Evolutionary conservation across 2,329 filamentous ascomycete species (phyloP).

Genomic region (Sclerotinia trifoliorum): DNA sequence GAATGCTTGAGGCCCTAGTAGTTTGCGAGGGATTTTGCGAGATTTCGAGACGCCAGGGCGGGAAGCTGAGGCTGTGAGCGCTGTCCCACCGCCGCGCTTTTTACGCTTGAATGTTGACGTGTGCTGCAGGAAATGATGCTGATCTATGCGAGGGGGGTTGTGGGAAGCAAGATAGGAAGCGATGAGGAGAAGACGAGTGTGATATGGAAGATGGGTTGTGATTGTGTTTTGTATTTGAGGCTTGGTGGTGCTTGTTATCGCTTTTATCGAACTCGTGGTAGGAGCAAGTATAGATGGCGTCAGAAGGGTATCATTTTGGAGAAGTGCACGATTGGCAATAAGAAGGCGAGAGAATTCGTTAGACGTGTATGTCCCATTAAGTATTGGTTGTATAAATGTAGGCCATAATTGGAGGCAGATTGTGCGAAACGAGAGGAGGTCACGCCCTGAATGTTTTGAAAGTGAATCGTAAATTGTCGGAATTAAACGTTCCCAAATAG

Average conservation of each 20-base stretch:
- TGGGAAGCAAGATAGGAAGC: constrained; percentile 80
- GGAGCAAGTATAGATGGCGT: constrained; percentile 59
- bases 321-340: constrained; percentile 64
- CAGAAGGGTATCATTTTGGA: constrained; percentile 70
- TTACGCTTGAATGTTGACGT: constrained; percentile 39
- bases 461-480: constrained; percentile 85
- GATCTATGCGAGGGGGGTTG: constrained; percentile 72
- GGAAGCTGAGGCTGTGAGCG: constrained; percentile 37
- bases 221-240: constrained; percentile 44
- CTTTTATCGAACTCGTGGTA: constrained; percentile 25
- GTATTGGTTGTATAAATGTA: constrained; percentile 75
- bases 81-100: constrained; percentile 47
- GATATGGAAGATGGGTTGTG: constrained; percentile 61
- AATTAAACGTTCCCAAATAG: constrained; percentile 78
- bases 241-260: constrained; percentile 25
- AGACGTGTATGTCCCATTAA: constrained; percentile 63
- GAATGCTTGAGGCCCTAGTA: constrained; percentile 75
- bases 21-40: constrained; percentile 72
- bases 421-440: constrained; percentile 69
- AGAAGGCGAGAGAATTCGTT: constrained; percentile 84
- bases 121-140: constrained; percentile 65
- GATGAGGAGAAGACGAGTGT: constrained; percentile 70
- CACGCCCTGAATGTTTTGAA: constrained; percentile 74
- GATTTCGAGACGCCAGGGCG: constrained; percentile 49
- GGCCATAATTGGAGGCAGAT: constrained; percentile 79